Conservation (phyloP, 495 filamentous ascomycete genomes). For the Aspergillus asperescens region DNA sequence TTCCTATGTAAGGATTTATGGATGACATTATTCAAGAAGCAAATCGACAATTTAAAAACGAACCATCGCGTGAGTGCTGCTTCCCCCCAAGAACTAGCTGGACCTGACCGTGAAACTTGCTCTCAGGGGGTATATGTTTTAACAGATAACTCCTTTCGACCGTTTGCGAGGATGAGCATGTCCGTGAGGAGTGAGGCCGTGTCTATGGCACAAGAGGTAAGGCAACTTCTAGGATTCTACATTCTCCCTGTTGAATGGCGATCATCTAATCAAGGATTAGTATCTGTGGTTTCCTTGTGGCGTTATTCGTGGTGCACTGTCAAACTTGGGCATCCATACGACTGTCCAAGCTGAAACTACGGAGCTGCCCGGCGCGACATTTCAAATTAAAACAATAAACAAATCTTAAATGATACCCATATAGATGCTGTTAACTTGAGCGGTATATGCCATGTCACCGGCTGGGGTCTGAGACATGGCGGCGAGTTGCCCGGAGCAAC, state of each 20-base stretch:
- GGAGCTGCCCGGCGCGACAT: constrained; percentile 82
- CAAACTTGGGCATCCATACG: constrained; percentile 84
- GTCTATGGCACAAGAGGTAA: constrained; percentile 72
- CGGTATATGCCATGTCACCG: too few species aligned
- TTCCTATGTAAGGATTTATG: constrained; percentile 98
- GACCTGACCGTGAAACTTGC: not conserved
- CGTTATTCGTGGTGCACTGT: constrained; percentile 79
- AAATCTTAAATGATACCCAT: constrained; percentile 37
- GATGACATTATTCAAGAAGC: constrained; percentile 90
- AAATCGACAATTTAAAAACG: constrained; percentile 97
- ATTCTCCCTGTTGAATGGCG: not conserved
- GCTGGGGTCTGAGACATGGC: too few species aligned
- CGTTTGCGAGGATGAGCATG: constrained; percentile 80
- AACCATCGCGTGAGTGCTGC: constrained; percentile 71
- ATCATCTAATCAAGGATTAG: constrained; percentile 38
- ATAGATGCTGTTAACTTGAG: not conserved
- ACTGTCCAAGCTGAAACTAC: constrained; percentile 83
- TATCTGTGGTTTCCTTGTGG: constrained; percentile 95
- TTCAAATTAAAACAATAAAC: constrained; percentile 87
- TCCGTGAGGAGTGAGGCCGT: constrained; percentile 66
- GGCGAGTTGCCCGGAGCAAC: not conserved
- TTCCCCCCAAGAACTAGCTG: not conserved
- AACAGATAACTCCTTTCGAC: constrained; percentile 88
- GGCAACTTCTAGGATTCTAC: constrained; percentile 19
- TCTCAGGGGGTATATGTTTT: constrained; percentile 86